Evolutionary conservation across 148 eudicot genomes (phyloP), one percentile per base, ranked within the genome.

Genomic region (Rhododendron molle): DNA sequence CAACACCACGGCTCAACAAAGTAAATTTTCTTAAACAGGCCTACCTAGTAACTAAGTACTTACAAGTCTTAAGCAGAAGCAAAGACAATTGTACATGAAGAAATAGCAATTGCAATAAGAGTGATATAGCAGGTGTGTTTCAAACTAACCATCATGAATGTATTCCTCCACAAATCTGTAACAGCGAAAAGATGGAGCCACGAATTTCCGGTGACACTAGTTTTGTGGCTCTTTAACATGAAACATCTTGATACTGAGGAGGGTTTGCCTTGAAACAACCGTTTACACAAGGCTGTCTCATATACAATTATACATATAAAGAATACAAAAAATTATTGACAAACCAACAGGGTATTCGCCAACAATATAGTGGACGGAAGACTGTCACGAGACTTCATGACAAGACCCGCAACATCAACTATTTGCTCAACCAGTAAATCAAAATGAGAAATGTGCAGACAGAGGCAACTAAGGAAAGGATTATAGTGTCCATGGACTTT

Each of bases 401-500:
- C 52, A 16, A 36, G 11, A 58, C 32, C 30, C 72, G 2, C 71
- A 36, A 36, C 32, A 58, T 60, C 81, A 76, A 49, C 88, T 92
- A 95, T 86, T 95, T 95, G 85, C 91, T 95, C 88, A 95, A 87
- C 98, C 98, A 97, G 87, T 97, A 97, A 80, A 97, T 90, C 87
- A 97, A 84, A 67, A 97, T 97, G 85, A 97, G 94, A 91, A 97
- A 97, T 65, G 96, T 97, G 97, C 99, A 97, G 67, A 92, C 95
- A 23, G 99, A 93, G 77, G 98, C 98, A 65, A 97, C 98, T 47
- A 97, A 93, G 56, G 99, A 97, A 85, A 97, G 98, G 86, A 97
- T 92, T 83, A 95, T 93, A 23, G 99, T 93, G 89, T 97, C 99
- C 99, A 95, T 94, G 18, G 99, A 95, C 91, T 94, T 97, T 90